Base-by-base conservation (phyloP, 495 filamentous ascomycete species). In the Antarctomyces pellizariae region DNA sequence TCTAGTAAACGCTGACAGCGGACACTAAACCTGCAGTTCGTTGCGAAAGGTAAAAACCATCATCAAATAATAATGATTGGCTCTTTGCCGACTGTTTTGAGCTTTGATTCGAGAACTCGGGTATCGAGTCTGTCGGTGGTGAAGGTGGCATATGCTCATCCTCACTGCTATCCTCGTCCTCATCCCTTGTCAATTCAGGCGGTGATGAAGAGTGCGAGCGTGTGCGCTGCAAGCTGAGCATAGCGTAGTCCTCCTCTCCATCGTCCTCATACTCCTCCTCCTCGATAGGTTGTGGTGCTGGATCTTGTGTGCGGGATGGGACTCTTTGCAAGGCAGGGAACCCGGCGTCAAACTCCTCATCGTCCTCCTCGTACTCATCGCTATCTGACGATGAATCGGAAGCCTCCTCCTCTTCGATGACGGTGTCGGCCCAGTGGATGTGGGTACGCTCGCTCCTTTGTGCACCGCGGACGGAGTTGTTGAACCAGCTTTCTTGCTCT, bases 401-500 rank as follows among this genome's bases (percentile, higher is more conserved):
- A 23, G 61, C 57, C 20, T 73, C 62, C 59, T 56, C 66, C 63
- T 77, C 68, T 47, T 82, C 77, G 30, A 65, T 55, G 34, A 83
- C 61, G 24, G 64, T 55, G 37, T 91, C 77, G 22, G 76, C 73
- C 77, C 78, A 91, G 66, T 84, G 72, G 44, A 90, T 67, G 58
- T 78, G 78, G 38, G 57, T 59, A 22, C 71, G 57, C 34, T 64
- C 41, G 38, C 49, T 51, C 44, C 62, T 59, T 32, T 48, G 36
- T 39, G 75, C 78, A 40, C 72, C 74, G 46, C 58, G 66, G 51
- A 93, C 77, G 33, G 76, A 79, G 52, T 84, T 70, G 65, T 93
- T 82, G 70, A 93, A 95, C 89, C 89, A 95, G 29, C 63, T 72
- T 52, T 95, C 86, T 50, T 95, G 86, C 47, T 95, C 82, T 34